phyloP scores from a whole-genome alignment of 495 filamentous ascomycete species.

The Hyphodiscus hymeniophilus region DNA sequence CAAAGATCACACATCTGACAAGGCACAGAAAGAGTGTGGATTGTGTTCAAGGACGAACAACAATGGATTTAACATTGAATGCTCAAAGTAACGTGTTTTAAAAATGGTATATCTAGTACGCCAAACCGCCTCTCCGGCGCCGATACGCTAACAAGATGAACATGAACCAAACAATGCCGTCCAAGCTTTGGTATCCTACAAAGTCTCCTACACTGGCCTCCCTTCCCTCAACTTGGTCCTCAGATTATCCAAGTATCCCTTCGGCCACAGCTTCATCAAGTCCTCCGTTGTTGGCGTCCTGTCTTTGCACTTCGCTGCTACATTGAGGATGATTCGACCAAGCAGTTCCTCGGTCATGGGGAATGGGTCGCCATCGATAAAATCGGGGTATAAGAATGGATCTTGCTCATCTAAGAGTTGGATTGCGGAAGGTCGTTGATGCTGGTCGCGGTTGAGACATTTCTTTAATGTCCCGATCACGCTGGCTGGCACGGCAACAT shows the following conservation, averaged over 20 bases:
- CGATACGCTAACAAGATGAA: constrained; percentile 4
- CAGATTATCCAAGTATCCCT: constrained; percentile 23
- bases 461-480: constrained; percentile 65
- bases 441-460: constrained; percentile 75
- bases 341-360: constrained; percentile 72
- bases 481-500: constrained; percentile 57
- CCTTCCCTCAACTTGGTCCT: constrained; percentile 21
- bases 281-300: constrained; percentile 65
- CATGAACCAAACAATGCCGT: not conserved
- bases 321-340: constrained; percentile 64
- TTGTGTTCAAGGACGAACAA: too few species aligned
- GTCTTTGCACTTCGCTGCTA: constrained; percentile 65
- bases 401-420: constrained; percentile 66
- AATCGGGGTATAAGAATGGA: constrained; percentile 72
- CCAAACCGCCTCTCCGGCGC: not conserved
- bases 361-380: constrained; percentile 50
- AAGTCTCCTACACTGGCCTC: constrained; percentile 6
- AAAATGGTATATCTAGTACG: constrained; percentile 8
- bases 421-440: constrained; percentile 65
- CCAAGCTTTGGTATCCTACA: not conserved
- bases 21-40: too few species aligned
- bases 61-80: too few species aligned
- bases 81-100: not conserved
- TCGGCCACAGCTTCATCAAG: constrained; percentile 56
- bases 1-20: too few species aligned